phyloP scores from a whole-genome alignment of 208 protist genomes.

The Vickermania ingenoplastis region DNA sequence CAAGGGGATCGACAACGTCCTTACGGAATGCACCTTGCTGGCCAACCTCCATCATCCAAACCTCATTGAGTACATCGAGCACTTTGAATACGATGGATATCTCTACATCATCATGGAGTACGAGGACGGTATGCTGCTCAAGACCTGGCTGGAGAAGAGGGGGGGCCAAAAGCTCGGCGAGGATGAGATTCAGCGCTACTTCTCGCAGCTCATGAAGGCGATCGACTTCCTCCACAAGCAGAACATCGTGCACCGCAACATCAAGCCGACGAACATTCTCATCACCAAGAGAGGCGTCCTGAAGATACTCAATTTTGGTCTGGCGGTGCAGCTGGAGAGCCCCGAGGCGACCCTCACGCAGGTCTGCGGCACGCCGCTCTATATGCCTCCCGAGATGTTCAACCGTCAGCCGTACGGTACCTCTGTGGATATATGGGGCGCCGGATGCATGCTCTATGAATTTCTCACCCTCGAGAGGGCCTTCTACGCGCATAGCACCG shows the following conservation, averaged over 20 bases:
- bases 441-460: constrained; percentile 86
- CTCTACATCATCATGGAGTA: constrained; percentile 26
- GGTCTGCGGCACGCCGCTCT: constrained; percentile 93
- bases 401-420: constrained; percentile 89
- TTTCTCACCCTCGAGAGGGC: constrained; percentile 10
- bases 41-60: neutral
- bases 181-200: constrained; percentile 59
- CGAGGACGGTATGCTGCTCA: constrained; percentile 6
- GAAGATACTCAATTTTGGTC: constrained; percentile 90
- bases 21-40: neutral
- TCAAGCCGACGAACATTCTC: constrained; percentile 87
- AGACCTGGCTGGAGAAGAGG: neutral
- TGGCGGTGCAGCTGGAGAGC: constrained; percentile 78
- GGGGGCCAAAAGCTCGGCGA: constrained; percentile 20
- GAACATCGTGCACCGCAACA: constrained; percentile 79
- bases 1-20: neutral
- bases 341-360: constrained; percentile 85
- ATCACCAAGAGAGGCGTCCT: constrained; percentile 68
- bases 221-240: constrained; percentile 73
- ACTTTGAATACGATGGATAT: constrained; percentile 22
- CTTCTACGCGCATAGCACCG: neutral
- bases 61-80: neutral
- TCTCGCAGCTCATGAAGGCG: constrained; percentile 77
- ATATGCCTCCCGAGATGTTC: constrained; percentile 92
- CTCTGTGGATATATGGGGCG: constrained; percentile 89